Percentiles rank a stretch among this genome's conserved stretches.
phyloP scores from a whole-genome alignment of 805 yeast genomes.

The Ogataea methanolica region DNA sequence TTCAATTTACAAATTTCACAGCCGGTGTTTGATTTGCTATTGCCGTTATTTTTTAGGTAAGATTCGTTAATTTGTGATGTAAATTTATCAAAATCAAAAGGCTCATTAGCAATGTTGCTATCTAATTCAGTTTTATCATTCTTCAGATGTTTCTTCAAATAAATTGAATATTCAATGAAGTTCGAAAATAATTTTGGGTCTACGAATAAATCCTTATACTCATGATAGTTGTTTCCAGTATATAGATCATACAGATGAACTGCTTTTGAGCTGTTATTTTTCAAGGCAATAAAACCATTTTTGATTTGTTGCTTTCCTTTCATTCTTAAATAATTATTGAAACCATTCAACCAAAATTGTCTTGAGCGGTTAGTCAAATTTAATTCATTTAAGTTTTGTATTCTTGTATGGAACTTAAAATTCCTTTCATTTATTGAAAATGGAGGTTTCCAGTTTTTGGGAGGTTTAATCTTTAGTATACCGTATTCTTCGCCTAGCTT shows the following conservation, averaged over 20 bases:
- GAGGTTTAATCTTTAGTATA: slow-evolving; percentile 50
- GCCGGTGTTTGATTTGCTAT: slow-evolving; percentile 8
- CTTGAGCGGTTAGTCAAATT: slow-evolving; percentile 60
- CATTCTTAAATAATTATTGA: slow-evolving; percentile 54
- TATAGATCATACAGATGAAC: slow-evolving; percentile 30
- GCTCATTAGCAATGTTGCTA: slow-evolving; percentile 15
- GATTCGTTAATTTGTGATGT: slow-evolving; percentile 35
- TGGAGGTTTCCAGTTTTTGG: slow-evolving; percentile 49
- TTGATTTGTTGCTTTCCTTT: slow-evolving; percentile 22
- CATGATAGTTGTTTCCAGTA: slow-evolving; percentile 7
- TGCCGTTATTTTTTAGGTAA: slow-evolving; percentile 4
- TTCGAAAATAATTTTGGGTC: slow-evolving; percentile 11
- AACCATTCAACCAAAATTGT: slow-evolving; percentile 54
- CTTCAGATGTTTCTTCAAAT: slow-evolving; percentile 10
- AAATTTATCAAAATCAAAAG: slow-evolving; percentile 3
- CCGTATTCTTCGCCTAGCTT: slow-evolving; percentile 44
- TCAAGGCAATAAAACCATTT: slow-evolving; percentile 9
- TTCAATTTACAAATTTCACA: slow-evolving; percentile 41
- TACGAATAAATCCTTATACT: slow-evolving; percentile 4
- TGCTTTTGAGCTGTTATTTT: slow-evolving; percentile 18
- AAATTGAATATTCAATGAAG: slow-evolving; percentile 15
- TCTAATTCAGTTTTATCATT: neutral
- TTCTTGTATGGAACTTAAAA: slow-evolving; percentile 64
- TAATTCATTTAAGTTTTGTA: slow-evolving; percentile 64
- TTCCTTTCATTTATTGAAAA: slow-evolving; percentile 45